Base-by-base conservation (phyloP, 371 early-diverging fungal species). In the Mucor piriformis region DNA sequence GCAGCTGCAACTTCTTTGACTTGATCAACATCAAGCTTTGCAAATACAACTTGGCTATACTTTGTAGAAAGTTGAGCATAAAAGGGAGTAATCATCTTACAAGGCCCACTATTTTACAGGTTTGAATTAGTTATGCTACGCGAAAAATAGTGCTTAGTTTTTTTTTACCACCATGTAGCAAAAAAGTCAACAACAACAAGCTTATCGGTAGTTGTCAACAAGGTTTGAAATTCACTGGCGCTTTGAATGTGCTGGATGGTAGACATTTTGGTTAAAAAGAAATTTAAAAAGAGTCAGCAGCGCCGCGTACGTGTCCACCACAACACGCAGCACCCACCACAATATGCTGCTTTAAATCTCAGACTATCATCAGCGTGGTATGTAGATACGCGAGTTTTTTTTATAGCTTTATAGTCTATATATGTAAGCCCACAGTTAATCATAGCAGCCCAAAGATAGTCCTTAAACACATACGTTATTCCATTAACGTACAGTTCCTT, bases 11-110 rank as follows among this genome's bases (percentile, higher is more conserved):
- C 74, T 23, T 68, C 69, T 52, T 73, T 70, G 12, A 65, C 63
- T 43, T 82, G 66, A 57, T 87, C 86, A 10, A 83, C 83, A 66
- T 85, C 86, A 21, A 88, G 76, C 72, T 87, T 86, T 54, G 81
- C 69, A 65, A 89, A 89, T 16, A 65, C 63, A 10, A 77, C 85
- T 50, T 85, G 64, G 21, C 57, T 65, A 53, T 83, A 83, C 42
- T 79, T 76, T 32, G 70, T 57, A 7, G 84, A 70, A 13, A 89
- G 73, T 70, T 83, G 76, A 18, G 70, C 69, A 59, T 77, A 81
- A 20, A 84, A 64, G 25, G 88, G 88, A 20, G 82, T 78, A 61
- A 86, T 83, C 66, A 70, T 72, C 50, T 72, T 78, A 59, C 88
- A 86, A 29, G 88, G 86, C 18, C 75, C 81, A 67, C 86, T 81